Conservation (phyloP, 1,139 yeast genomes). For the Kurtzmaniella quercitrusa region DNA sequence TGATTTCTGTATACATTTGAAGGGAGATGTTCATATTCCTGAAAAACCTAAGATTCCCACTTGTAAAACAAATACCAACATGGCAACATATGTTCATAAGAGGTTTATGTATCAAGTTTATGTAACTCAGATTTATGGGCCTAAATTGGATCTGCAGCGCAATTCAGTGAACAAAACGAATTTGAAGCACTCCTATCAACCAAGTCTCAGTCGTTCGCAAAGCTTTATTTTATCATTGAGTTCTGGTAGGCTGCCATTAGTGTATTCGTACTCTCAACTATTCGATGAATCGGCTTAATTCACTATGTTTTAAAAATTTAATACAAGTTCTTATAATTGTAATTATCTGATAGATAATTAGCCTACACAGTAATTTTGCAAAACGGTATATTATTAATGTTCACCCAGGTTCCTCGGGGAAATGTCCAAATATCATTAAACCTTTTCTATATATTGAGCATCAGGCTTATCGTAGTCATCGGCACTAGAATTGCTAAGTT, state of each 20-base stretch:
- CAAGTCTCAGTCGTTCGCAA: constrained; percentile 7
- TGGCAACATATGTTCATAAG: constrained; percentile 21
- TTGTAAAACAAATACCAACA: constrained; percentile 21
- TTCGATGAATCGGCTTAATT: background rate
- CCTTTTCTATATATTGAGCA: background rate
- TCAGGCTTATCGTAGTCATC: constrained; percentile 1
- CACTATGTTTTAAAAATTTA: background rate
- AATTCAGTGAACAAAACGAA: background rate
- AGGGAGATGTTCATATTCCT: background rate
- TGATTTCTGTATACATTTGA: constrained; percentile 8
- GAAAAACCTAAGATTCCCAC: constrained; percentile 17
- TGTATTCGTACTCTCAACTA: background rate
- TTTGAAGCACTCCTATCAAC: constrained; percentile 12
- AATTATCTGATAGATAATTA: too few relatives aligned
- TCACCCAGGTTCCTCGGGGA: background rate
- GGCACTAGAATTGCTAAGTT: background rate
- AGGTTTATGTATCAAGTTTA: constrained; percentile 15
- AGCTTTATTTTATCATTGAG: background rate
- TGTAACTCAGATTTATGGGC: constrained; percentile 6
- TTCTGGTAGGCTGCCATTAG: background rate
- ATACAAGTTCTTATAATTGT: background rate
- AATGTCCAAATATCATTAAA: background rate
- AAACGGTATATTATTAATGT: background rate
- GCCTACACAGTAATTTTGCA: too few relatives aligned
- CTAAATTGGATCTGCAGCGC: background rate